Base-by-base conservation (phyloP, 2,329 filamentous ascomycete genomes). In the Aspergillus novoparasiticus region DNA sequence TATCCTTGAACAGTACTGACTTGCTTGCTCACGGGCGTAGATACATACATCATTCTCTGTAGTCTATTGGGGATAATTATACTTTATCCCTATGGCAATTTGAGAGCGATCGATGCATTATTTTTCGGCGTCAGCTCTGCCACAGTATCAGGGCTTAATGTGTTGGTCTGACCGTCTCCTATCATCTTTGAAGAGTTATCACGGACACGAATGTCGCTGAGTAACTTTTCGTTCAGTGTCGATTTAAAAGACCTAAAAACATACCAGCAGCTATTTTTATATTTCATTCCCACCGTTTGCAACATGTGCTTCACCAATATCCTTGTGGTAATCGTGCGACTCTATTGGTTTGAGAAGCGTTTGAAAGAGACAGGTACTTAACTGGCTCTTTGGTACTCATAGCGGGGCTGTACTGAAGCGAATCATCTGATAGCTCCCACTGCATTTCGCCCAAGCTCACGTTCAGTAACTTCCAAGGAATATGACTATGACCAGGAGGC, bases 231-330 rank as follows among this genome's bases (percentile, higher is more conserved):
- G n/a, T 32, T n/a, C 14, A 86, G 83, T 16, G 69, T 85, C 46
- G 83, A 86, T 66, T 70, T 86, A 56, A 85, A 84, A 53, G 71
- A 75, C 1, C 69, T 86, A 19, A 78, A 78, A 63, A 78, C 75
- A 0, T 86, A 85, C 62, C 84, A 86, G 67, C 84, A 86, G 66
- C 64, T 86, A 4, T 81, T 79, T 57, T 67, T 85, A 41, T 86
- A 85, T 67, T 75, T 85, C 53, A 72, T 83, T 21, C 82, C 84
- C 0, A 77, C 84, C 9, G 61, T 86, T 2, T 80, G 79, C 0
- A 85, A 85, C 60, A 61, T 84, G 19, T 78, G 79, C 0, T 84
- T 84, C 66, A 74, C 86, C 68, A 85, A 85, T 66, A 79, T 82
- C 3, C 58, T 82, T 9, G 81, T 85, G 6, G 81, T 86, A 4